Evolutionary conservation across 768 basidiomycete genomes (phyloP), one percentile per base, ranked within the genome.

Genomic region (Suillus plorans): DNA sequence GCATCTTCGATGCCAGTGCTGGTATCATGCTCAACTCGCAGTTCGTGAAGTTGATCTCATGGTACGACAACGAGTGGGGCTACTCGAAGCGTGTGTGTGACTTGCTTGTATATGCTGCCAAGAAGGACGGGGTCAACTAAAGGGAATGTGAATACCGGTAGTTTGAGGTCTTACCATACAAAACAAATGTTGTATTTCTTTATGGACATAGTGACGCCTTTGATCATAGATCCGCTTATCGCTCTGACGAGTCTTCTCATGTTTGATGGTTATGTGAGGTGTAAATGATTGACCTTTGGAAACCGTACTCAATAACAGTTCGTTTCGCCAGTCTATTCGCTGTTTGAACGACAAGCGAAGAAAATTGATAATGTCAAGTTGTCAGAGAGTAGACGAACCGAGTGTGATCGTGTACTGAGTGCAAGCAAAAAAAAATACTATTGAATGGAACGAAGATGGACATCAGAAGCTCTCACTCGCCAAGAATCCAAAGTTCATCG

Each of bases 61-160:
- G 96, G 95, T 96, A 94, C 84, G 92, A 94, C 80, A 95, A 94
- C 79, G 92, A 95, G 80, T 94, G 89, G 90, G 90, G 94, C 22
- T 98, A 97, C 89, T 96, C 94, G 55, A 87, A 82, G 77, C 90
- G 95, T 76, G 95, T 97, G 62, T 89, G 89, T 80, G 97, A 99
- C 77, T 85, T 99, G 63, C 80, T 99, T 76, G 81, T 87, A 68
- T 94, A 78, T 80, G 89, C 87, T 67, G 93, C 95, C 67, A 83
- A 85, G 81, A 85, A 86, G 78, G 96, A 97, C 69, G 76, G 73
- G 13, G 34, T 34, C 13, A 55, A 55, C 53, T 55, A 13, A 55
- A 55, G 53, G 31, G 57, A 41, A 59, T 42, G 39, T 9, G 36
- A 36, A 20, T 42, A 13, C 18, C 6, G 31, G 12, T 53, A 53